Base-by-base conservation (phyloP, 768 basidiomycete genomes). In the Asterophora lycoperdoides region DNA sequence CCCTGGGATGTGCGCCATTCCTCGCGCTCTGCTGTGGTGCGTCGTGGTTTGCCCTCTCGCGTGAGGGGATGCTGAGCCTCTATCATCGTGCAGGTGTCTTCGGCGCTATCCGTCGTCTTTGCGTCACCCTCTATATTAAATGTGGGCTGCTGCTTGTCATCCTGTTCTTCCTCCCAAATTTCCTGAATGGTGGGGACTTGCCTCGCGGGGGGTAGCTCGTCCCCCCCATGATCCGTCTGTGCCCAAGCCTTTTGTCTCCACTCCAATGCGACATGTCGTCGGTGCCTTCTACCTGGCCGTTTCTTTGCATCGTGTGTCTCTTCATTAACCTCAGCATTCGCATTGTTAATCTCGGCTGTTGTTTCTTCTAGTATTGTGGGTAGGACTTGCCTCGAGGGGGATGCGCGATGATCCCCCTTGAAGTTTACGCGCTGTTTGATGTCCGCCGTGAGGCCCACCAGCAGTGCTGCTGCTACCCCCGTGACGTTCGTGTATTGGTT, bases 391-490 rank as follows among this genome's bases (percentile, higher is more conserved):
- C n/a, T n/a, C n/a, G n/a, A n/a, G n/a, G n/a, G n/a, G n/a, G n/a
- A n/a, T n/a, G n/a, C n/a, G n/a, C n/a, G n/a, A n/a, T n/a, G n/a
- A 48, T 49, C 56, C 48, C 48, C 48, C 48, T 29, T 44, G 39
- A 47, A 50, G 18, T 30, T 52, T 47, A 46, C 46, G 38, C 38
- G 41, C 54, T 58, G 51, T 30, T 52, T 56, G 36, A 43, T 48
- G 36, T 56, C 52, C 1, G 39, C 53, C 13, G 46, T 50, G 37
- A 42, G 18, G 4, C 50, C 45, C 1, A 47, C n/a, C n/a, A n/a
- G n/a, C n/a, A n/a, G n/a, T n/a, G n/a, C n/a, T n/a, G n/a, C n/a
- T n/a, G n/a, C n/a, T n/a, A n/a, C n/a, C n/a, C n/a, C n/a, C n/a
- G n/a, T n/a, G n/a, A n/a, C n/a, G n/a, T n/a, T n/a, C n/a, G n/a